Conservation (phyloP, 257 asterid species). For the Salvia rosmarinus region DNA sequence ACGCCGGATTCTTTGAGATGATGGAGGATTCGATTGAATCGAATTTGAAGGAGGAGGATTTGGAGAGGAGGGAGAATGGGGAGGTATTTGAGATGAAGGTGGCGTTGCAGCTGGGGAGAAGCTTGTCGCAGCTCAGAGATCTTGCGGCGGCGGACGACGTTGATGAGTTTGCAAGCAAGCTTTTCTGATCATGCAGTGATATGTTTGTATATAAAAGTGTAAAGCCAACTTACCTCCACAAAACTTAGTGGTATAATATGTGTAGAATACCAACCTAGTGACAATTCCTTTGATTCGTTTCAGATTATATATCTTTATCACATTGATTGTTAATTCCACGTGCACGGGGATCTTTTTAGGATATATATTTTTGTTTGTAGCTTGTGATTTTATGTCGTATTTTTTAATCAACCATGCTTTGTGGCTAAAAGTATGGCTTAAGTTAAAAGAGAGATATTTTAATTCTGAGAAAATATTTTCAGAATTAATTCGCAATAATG, state of each 20-base stretch:
- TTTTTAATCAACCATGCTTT: too few species aligned
- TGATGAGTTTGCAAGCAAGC: constrained; percentile 72
- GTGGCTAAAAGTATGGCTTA: too few species aligned
- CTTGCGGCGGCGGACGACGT: constrained; percentile 40
- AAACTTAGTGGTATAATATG: neutral
- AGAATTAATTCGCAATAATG: too few species aligned
- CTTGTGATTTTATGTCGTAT: too few species aligned
- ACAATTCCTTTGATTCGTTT: constrained; percentile 13
- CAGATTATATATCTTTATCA: neutral
- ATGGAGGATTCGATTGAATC: constrained; percentile 66
- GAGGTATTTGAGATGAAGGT: constrained; percentile 68
- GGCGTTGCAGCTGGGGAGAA: constrained; percentile 72
- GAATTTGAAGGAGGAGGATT: constrained; percentile 51
- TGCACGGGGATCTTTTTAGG: too few species aligned
- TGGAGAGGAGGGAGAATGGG: constrained; percentile 63
- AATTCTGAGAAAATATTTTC: too few species aligned
- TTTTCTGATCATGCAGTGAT: constrained; percentile 42
- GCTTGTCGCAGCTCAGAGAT: constrained; percentile 63
- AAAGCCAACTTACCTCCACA: neutral
- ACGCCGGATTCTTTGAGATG: constrained; percentile 69
- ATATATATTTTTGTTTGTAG: too few species aligned
- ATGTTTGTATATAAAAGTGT: neutral
- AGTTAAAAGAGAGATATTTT: too few species aligned
- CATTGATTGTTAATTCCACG: too few species aligned
- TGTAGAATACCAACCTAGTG: neutral